These are phyloP conservation scores for Aquanectria penicillioides DNA, from an alignment of 2,329 filamentous ascomycete genomes.

Conservation along the genomic window DNA sequence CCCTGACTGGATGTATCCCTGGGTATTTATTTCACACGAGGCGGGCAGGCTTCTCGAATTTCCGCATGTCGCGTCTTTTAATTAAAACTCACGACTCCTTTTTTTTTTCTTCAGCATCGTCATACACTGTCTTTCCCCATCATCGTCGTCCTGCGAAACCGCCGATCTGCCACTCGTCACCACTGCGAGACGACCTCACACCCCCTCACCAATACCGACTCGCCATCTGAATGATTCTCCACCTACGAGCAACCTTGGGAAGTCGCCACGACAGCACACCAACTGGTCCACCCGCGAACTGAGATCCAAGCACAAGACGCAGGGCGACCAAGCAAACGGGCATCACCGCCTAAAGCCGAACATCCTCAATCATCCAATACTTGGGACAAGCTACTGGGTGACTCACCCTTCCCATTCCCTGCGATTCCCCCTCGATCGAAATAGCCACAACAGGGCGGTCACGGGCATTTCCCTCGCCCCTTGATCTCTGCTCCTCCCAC, in stretches of 20 bases:
- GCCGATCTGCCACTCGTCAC: not conserved
- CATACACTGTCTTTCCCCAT: not conserved
- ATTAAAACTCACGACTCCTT: not conserved
- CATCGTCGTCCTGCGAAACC: not conserved
- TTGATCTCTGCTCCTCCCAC: not conserved
- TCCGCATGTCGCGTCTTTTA: not conserved
- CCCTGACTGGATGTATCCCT: constrained; percentile 11
- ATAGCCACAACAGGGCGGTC: constrained; percentile 13
- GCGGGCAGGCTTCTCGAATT: constrained; percentile 14
- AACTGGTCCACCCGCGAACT: constrained; percentile 15
- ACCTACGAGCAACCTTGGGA: not conserved
- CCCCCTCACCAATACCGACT: not conserved
- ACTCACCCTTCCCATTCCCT: not conserved
- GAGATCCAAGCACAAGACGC: constrained; percentile 17
- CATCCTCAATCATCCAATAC: not conserved
- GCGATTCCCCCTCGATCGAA: not conserved
- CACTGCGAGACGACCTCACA: too few species aligned
- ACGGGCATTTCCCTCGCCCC: not conserved
- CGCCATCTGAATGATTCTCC: not conserved
- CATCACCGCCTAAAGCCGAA: constrained; percentile 10
- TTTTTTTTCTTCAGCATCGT: not conserved
- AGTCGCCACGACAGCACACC: constrained; percentile 17
- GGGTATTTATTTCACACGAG: not conserved
- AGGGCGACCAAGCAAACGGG: not conserved
- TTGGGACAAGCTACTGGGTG: too few species aligned